Base-by-base conservation (phyloP, 331 rosid genomes). In the Rhamnella rubrinervis region DNA sequence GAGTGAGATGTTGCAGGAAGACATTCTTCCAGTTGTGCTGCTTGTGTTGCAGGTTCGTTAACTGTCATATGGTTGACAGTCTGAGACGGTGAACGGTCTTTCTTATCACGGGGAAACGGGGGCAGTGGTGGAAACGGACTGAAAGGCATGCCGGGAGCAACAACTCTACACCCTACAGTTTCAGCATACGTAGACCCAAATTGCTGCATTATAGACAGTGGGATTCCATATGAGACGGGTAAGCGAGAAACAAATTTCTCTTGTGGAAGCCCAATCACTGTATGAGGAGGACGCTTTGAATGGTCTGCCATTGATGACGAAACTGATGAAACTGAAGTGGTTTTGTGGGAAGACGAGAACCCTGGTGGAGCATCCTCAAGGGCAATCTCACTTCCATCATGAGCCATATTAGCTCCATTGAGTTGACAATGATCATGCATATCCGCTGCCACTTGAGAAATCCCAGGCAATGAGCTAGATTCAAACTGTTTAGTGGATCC, bases 361-460 rank as follows among this genome's bases (percentile, higher is more conserved):
- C 99, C 99, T 6, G 99, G 99, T 67, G 99, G 99, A 71, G 71
- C 78, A 82, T 95, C 99, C 62, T 86, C 97, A n/a, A 68, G 78
- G 67, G 67, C 50, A 64, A 61, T 86, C 71, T 77, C 85, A 60
- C 68, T 72, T 82, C 70, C 89, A 50, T 66, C 68, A 51, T 53
- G 76, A 58, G 77, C 76, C 65, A 72, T 40, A 75, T 58, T 62
- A 55, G 71, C 81, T 13, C 79, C 80, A 64, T 79, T 68, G 66
- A 65, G 79, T 75, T 67, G 75, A 56, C 46, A 65, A 13, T 59
- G 59, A 41, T 25, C 35, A 44, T 38, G 58, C 61, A 75, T 57
- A 63, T 35, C 65, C 50, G 25, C 39, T 39, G 65, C 8, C 39
- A 47, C 64, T 50, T 65, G 68, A 61, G 66, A 77, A 56, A 50